phyloP scores from a whole-genome alignment of 441 rosid genomes.

The Raphanus hybrid region DNA sequence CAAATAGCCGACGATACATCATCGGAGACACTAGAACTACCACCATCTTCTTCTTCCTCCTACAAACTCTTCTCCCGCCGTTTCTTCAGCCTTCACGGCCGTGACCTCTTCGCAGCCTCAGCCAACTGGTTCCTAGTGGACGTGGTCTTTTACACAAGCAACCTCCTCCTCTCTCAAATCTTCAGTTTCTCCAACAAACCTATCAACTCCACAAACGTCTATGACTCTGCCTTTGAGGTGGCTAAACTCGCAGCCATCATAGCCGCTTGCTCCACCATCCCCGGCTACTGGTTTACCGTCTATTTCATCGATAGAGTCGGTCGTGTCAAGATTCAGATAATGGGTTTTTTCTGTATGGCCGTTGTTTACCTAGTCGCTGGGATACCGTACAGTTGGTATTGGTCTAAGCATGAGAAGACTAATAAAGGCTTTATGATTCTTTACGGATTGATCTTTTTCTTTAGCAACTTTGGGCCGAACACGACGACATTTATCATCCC shows the following conservation, averaged over 20 bases:
- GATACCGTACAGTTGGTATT: slow-evolving; percentile 47
- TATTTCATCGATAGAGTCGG: slow-evolving; percentile 67
- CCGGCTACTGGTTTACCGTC: slow-evolving; percentile 71
- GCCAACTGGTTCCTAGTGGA: slow-evolving; percentile 69
- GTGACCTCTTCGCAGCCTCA: slow-evolving; percentile 64
- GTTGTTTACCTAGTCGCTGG: slow-evolving; percentile 60
- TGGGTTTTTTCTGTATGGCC: slow-evolving; percentile 69
- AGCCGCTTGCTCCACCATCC: slow-evolving; percentile 64
- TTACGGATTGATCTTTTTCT: slow-evolving; percentile 64
- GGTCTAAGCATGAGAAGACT: slow-evolving; percentile 37
- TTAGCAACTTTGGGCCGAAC: slow-evolving; percentile 81
- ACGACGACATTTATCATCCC: slow-evolving; percentile 85
- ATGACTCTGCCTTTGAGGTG: slow-evolving; percentile 45
- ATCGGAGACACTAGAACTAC: slow-evolving; percentile 26
- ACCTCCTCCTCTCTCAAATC: slow-evolving; percentile 61
- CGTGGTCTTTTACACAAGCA: slow-evolving; percentile 63
- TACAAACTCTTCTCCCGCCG: slow-evolving; percentile 59
- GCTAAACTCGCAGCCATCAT: slow-evolving; percentile 54
- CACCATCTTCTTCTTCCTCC: slow-evolving; percentile 14
- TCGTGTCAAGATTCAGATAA: slow-evolving; percentile 60
- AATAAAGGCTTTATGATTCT: slow-evolving; percentile 52
- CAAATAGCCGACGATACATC: slow-evolving; percentile 52
- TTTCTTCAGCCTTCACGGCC: slow-evolving; percentile 68
- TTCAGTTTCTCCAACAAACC: slow-evolving; percentile 27
- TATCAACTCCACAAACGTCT: slow-evolving; percentile 35